Conservation (phyloP, 2,329 filamentous ascomycete species). For the Verticillium tricorpus region DNA sequence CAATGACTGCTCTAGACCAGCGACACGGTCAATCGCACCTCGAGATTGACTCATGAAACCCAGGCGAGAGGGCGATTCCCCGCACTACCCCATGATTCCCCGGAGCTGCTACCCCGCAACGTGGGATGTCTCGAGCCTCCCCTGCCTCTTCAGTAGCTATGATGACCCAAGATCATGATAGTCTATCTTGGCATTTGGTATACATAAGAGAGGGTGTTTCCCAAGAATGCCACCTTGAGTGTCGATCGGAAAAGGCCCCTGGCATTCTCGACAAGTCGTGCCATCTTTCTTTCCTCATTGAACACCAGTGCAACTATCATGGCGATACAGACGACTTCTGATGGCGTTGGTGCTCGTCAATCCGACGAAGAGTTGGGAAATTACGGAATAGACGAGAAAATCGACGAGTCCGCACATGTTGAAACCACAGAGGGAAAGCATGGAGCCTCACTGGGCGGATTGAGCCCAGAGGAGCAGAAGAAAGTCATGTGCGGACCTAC, state of each 20-base stretch:
- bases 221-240: background rate
- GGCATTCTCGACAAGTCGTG: background rate
- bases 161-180: background rate
- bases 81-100: constrained; percentile 9
- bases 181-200: background rate
- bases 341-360: background rate
- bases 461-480: constrained; percentile 6
- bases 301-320: background rate
- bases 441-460: background rate
- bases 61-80: background rate
- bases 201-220: background rate
- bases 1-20: background rate
- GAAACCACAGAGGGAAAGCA: constrained; percentile 1
- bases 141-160: background rate
- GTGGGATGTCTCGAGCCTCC: background rate
- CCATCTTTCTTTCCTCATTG: background rate
- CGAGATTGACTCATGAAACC: background rate
- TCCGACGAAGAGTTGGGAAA: constrained; percentile 6
- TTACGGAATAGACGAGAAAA: constrained; percentile 4
- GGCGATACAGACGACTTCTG: background rate
- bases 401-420: background rate
- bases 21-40: background rate
- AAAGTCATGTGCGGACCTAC: constrained; percentile 3
- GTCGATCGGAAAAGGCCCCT: background rate
- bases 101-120: background rate